Evolutionary conservation across 257 asterid genomes (phyloP).

Genomic region (Solanum lycopersicoides): DNA sequence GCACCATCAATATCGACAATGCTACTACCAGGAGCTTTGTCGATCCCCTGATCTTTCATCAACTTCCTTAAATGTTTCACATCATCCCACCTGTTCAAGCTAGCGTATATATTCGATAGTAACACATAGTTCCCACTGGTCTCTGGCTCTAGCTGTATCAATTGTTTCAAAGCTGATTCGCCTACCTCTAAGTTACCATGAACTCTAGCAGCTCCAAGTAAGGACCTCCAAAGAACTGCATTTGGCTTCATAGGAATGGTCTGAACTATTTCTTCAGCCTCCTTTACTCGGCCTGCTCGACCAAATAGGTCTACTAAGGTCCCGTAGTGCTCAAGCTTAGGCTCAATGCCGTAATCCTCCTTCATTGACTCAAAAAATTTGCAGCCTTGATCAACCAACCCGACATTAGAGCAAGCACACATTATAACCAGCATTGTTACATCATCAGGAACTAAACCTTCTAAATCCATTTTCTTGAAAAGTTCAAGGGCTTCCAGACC

Average conservation of each 20-base stretch:
- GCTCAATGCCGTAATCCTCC: constrained; percentile 13
- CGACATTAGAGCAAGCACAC: constrained; percentile 51
- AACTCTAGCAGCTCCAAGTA: constrained; percentile 38
- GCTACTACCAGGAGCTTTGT: constrained; percentile 23
- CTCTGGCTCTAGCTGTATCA: constrained; percentile 38
- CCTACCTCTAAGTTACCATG: constrained; percentile 40
- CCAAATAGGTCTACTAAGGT: constrained; percentile 46
- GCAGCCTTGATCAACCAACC: constrained; percentile 37
- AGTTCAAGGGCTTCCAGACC: constrained; percentile 39
- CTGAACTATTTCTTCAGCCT: constrained; percentile 33
- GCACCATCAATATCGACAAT: constrained; percentile 16
- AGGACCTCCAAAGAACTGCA: constrained; percentile 43
- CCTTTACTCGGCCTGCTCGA: constrained; percentile 33
- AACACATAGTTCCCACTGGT: constrained; percentile 35
- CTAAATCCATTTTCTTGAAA: constrained; percentile 28
- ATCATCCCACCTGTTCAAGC: constrained; percentile 39
- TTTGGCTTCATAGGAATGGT: constrained; percentile 37
- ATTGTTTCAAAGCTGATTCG: constrained; percentile 24
- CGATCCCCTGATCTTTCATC: constrained; percentile 40
- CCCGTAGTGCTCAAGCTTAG: constrained; percentile 46
- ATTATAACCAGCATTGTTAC: constrained; percentile 32
- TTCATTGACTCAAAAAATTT: constrained; percentile 27
- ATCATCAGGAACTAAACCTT: constrained; percentile 20
- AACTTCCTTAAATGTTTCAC: constrained; percentile 20
- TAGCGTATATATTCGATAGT: constrained; percentile 47